Conservation (phyloP, 306 rosid species). For the Biancaea sappan region DNA sequence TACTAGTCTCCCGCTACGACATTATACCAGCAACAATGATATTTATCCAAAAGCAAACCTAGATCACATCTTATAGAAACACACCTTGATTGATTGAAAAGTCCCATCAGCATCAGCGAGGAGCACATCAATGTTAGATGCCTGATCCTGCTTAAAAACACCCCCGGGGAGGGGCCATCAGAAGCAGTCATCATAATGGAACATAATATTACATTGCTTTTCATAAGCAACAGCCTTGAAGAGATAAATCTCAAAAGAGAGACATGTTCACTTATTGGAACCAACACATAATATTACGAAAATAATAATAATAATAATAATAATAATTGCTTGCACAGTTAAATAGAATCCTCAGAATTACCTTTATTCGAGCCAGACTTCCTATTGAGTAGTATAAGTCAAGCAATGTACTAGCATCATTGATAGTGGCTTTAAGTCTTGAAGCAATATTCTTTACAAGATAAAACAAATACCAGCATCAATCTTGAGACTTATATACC, state of each 20-base stretch:
- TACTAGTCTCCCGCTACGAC: conserved; percentile 26
- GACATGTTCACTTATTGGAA: neutral
- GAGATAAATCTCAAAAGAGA: neutral
- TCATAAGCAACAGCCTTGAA: conserved; percentile 11
- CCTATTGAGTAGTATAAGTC: conserved; percentile 78
- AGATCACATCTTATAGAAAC: conserved; percentile 29
- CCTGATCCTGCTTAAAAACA: conserved; percentile 60
- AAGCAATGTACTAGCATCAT: conserved; percentile 69
- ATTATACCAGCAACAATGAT: conserved; percentile 25
- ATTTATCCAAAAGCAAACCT: conserved; percentile 30
- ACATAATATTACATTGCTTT: conserved; percentile 18
- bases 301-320: too few species aligned
- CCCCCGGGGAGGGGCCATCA: conserved; percentile 10
- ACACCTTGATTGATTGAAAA: conserved; percentile 86
- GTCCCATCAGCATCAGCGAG: conserved; percentile 74
- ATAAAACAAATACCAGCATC: conserved; percentile 28
- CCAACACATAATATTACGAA: too few species aligned
- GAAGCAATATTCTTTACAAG: conserved; percentile 63
- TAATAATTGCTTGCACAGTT: neutral
- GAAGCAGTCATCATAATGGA: conserved; percentile 27
- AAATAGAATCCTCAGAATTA: conserved; percentile 30
- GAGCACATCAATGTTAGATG: conserved; percentile 63
- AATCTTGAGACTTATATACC: conserved; percentile 11
- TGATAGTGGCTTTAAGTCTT: conserved; percentile 57
- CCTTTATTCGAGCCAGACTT: conserved; percentile 83